A percentile compares a stretch with the other conserved stretches of the same genome.
Conservation (phyloP, 1,139 yeast species). For the Candida anutae region DNA sequence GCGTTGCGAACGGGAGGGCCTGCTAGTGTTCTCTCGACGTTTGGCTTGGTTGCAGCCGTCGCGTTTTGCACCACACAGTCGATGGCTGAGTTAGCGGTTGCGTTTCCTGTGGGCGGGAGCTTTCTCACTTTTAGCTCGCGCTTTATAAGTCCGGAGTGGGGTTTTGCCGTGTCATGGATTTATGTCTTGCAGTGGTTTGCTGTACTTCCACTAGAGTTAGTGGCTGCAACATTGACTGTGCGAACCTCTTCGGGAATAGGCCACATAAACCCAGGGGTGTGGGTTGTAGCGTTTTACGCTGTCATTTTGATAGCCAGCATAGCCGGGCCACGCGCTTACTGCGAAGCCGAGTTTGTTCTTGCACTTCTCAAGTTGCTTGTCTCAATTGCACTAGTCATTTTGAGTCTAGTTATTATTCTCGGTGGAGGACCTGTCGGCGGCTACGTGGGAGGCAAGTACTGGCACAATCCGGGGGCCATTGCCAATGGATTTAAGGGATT, state of each 20-base stretch:
- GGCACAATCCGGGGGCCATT: slow-evolving; percentile 38
- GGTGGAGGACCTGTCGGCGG: slow-evolving; percentile 34
- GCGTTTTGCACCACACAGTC: slow-evolving; percentile 73
- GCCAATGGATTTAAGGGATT: slow-evolving; percentile 37
- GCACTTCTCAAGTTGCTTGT: slow-evolving; percentile 29
- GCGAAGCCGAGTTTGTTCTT: slow-evolving; percentile 36
- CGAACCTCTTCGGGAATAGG: slow-evolving; percentile 20
- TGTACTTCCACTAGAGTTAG: slow-evolving; percentile 67
- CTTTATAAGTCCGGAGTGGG: slow-evolving; percentile 70
- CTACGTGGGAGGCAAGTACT: slow-evolving; percentile 40
- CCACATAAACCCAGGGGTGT: slow-evolving; percentile 27
- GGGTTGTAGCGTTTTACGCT: slow-evolving; percentile 31
- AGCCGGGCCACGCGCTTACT: slow-evolving; percentile 36
- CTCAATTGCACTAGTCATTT: slow-evolving; percentile 31
- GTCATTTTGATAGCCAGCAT: slow-evolving; percentile 26
- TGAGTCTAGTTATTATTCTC: slow-evolving; percentile 30
- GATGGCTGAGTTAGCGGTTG: slow-evolving; percentile 78
- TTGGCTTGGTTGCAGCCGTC: slow-evolving; percentile 58
- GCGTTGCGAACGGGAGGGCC: slow-evolving; percentile 73
- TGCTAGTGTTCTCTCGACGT: slow-evolving; percentile 66
- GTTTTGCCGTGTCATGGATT: slow-evolving; percentile 75
- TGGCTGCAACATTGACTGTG: slow-evolving; percentile 44
- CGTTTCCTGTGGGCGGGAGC: slow-evolving; percentile 75
- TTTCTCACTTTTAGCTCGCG: slow-evolving; percentile 65
- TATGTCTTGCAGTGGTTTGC: slow-evolving; percentile 76